phyloP scores from a whole-genome alignment of 2,329 filamentous ascomycete species.

The Fusarium clavum region DNA sequence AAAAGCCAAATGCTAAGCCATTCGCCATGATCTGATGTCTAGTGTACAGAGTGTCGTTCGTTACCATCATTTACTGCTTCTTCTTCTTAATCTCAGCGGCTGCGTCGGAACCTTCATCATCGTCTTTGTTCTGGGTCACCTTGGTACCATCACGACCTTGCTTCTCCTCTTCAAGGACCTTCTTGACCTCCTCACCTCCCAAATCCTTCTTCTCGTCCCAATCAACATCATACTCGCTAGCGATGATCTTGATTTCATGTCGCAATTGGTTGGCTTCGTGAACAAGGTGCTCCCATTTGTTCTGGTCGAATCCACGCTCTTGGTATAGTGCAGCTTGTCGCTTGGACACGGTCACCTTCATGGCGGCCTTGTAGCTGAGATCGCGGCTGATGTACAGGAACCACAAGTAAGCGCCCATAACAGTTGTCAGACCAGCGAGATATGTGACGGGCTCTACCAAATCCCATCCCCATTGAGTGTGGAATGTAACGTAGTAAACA shows the following conservation, averaged over 20 bases:
- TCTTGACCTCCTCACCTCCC: conserved; percentile 72
- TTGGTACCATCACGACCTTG: conserved; percentile 52
- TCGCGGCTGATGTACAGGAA: conserved; percentile 94
- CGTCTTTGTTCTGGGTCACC: conserved; percentile 54
- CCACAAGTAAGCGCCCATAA: conserved; percentile 93
- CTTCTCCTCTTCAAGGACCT: conserved; percentile 66
- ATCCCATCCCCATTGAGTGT: conserved; percentile 87
- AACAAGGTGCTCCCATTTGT: conserved; percentile 81
- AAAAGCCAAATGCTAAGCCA: not conserved
- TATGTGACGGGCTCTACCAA: conserved; percentile 93
- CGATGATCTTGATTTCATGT: conserved; percentile 82
- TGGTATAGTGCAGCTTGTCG: conserved; percentile 83
- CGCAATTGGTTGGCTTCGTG: conserved; percentile 83
- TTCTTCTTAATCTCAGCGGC: conserved; percentile 44
- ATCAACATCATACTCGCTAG: conserved; percentile 88
- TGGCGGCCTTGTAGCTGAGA: conserved; percentile 85
- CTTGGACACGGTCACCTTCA: conserved; percentile 86
- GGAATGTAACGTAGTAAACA: conserved; percentile 79
- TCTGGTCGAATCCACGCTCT: conserved; percentile 78
- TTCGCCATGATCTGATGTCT: conserved; percentile 36
- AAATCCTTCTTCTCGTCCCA: conserved; percentile 85
- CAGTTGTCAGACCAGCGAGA: conserved; percentile 83
- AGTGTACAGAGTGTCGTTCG: conserved; percentile 7
- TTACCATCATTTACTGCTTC: conserved; percentile 24
- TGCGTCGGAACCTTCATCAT: conserved; percentile 44